Evolutionary conservation across 345 rosid genomes (phyloP).

Genomic region (Eucalyptus curtisii): DNA sequence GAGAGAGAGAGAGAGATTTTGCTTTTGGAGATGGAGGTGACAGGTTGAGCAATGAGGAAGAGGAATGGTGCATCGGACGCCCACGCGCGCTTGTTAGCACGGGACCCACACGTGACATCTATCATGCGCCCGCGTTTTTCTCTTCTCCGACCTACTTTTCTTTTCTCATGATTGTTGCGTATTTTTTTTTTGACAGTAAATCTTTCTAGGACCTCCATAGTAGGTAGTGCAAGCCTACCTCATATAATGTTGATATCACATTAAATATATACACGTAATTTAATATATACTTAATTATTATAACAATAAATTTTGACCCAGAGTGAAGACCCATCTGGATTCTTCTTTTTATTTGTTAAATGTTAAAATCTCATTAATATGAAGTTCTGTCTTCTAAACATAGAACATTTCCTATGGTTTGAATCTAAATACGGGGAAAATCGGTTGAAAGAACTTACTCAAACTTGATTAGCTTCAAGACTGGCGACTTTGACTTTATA

Average conservation of each 20-base stretch:
- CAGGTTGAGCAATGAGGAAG: neutral
- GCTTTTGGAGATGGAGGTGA: neutral
- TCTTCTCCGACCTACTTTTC: neutral
- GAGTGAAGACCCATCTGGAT: neutral
- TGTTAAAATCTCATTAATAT: neutral
- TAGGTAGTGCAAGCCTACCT: neutral
- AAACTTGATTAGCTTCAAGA: neutral
- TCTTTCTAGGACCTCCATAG: neutral
- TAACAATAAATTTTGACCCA: neutral
- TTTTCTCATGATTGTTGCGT: neutral
- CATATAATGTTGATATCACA: neutral
- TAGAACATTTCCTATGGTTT: neutral
- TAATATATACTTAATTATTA: neutral
- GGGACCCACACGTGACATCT: neutral
- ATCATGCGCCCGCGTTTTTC: neutral
- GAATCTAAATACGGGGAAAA: neutral
- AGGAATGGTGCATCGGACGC: neutral
- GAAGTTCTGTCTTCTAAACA: neutral
- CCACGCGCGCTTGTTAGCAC: neutral
- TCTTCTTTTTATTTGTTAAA: neutral
- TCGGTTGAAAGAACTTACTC: neutral
- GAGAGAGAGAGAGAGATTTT: neutral
- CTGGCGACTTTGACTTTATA: accelerated
- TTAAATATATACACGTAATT: neutral
- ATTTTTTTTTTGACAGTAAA: neutral